phyloP scores from a whole-genome alignment of 495 filamentous ascomycete genomes.

The Pyrenopolyporus hunteri region DNA sequence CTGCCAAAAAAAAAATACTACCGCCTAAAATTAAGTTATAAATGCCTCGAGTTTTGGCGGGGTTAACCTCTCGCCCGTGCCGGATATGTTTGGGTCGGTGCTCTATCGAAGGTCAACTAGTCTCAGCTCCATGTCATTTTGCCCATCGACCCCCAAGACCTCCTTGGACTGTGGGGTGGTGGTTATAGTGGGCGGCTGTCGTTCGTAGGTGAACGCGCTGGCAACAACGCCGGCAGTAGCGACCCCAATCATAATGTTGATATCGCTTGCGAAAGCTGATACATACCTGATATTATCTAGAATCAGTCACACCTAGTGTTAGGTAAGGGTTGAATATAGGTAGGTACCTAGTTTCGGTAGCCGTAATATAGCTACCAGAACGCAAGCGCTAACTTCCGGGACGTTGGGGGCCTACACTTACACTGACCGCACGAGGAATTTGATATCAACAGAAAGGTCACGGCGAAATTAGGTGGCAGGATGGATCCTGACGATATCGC shows the following conservation, averaged over 20 bases:
- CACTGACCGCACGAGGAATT: constrained; percentile 29
- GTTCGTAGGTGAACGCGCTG: constrained; percentile 38
- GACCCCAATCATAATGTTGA: constrained; percentile 41
- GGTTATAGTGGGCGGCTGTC: constrained; percentile 33
- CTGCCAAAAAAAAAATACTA: too few relatives aligned
- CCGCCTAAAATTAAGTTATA: too few relatives aligned
- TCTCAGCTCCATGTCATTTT: constrained; percentile 37
- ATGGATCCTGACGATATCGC: constrained; percentile 39
- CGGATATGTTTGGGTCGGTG: too few relatives aligned
- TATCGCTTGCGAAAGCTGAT: constrained; percentile 40
- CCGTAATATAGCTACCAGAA: not conserved
- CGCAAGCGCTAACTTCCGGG: not conserved
- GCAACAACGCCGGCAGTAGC: constrained; percentile 38
- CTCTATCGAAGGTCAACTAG: constrained; percentile 1
- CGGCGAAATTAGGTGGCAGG: constrained; percentile 35
- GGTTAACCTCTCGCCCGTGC: too few relatives aligned
- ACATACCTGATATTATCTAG: constrained; percentile 30
- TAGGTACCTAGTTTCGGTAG: too few relatives aligned
- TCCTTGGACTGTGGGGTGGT: constrained; percentile 36
- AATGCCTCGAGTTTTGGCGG: too few relatives aligned
- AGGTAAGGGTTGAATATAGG: too few relatives aligned
- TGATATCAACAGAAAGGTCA: constrained; percentile 31
- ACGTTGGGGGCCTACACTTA: constrained; percentile 3
- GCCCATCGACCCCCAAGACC: constrained; percentile 35
- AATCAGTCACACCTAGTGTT: not conserved